Evolutionary conservation across 441 rosid genomes (phyloP), one percentile per base, ranked within the genome.

Genomic region (Gossypium davidsonii): DNA sequence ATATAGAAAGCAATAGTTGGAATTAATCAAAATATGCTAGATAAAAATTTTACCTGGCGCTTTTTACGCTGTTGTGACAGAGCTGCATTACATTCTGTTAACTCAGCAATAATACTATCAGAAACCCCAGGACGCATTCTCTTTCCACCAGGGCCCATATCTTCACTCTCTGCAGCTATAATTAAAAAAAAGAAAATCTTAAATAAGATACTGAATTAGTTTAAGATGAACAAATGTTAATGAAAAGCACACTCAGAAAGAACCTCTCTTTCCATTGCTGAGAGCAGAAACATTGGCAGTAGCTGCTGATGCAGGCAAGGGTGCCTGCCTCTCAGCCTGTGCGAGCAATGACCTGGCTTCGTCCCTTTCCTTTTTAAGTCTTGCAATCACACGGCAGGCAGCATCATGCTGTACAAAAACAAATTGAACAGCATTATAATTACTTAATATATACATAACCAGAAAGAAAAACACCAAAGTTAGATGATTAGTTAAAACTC

Each of bases 351-450:
- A 82, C 67, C 93, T 89, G 28, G 99, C 87, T 74, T 91, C 99
- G 76, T 96, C 97, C 76, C 94, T 88, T 84, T 96, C 99, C 80
- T 90, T 96, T 77, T 83, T 91, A 62, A 96, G 93, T 87, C 98
- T 90, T 60, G 97, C 97, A 86, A 96, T 96, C 75, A 96, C 99
- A 37, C 99, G 98, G 83, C 99, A 96, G 74, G 99, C 97, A 79
- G 99, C 97, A 84, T 96, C 99, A 79, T 39, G 51, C 98, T 92
- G 86, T 76, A 74, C 37, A 79, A 71, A 60, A 44, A 62, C 25
- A 26, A 70, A 52, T 25, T 28, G 49, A 77, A 23, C 46, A 71
- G 12, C 6, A 18, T 39, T 59, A 34, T 49, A 73, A 31, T 56
- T 14, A 57, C 8, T 63, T 51, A 20, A 31, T 3, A 53, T 11